Conservation (phyloP, 2,329 filamentous ascomycete species). For the Colletotrichum paranaense region DNA sequence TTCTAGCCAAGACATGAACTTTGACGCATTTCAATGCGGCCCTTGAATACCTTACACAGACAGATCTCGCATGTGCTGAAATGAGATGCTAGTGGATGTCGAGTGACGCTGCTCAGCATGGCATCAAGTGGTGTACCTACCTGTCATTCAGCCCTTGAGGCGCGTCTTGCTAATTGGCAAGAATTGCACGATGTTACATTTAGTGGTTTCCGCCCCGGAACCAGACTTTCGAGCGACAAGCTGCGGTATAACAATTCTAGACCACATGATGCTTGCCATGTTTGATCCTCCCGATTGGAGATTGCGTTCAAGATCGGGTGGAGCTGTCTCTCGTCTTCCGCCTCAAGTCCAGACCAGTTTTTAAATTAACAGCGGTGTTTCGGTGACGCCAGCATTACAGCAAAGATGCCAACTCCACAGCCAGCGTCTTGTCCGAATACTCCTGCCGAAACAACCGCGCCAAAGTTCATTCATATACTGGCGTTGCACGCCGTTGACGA, state of each 20-base stretch:
- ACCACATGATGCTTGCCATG: slow-evolving; percentile 14
- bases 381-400: slow-evolving; percentile 12
- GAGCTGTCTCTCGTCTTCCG: not conserved
- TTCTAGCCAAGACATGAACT: slow-evolving; percentile 23
- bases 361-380: slow-evolving; percentile 21
- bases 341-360: slow-evolving; percentile 1
- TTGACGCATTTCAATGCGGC: not conserved
- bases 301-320: slow-evolving; percentile 13
- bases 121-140: not conserved
- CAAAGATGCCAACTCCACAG: not conserved
- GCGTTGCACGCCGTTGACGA: slow-evolving; percentile 6
- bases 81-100: slow-evolving; percentile 8
- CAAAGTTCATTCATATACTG: not conserved
- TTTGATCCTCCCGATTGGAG: slow-evolving; percentile 25
- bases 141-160: not conserved
- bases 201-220: not conserved
- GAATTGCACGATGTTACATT: not conserved
- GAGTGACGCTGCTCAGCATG: not conserved
- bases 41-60: not conserved
- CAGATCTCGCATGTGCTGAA: slow-evolving; percentile 5
- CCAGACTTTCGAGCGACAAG: not conserved
- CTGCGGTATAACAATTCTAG: not conserved
- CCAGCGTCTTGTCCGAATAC: not conserved
- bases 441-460: not conserved
- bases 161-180: not conserved